These are phyloP conservation scores for Debaryomycetaceae sp. DNA, from an alignment of 1,139 yeast species.

Conservation along the genomic window DNA sequence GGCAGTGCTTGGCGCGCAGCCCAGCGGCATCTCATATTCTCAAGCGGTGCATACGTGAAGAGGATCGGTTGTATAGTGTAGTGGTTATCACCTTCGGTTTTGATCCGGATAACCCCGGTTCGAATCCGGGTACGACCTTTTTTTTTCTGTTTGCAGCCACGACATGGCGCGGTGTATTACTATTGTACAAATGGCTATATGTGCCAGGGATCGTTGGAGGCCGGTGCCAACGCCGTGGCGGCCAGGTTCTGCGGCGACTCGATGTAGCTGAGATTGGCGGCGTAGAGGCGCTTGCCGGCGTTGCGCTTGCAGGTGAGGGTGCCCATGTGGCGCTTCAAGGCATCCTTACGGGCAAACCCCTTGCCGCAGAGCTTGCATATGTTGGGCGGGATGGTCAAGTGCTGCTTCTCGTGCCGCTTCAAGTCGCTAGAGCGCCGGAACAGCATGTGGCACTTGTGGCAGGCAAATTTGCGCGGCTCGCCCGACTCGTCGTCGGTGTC, in stretches of 20 bases:
- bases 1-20: too few species aligned
- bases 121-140: constrained; percentile 92
- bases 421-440: constrained; percentile 62
- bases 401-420: constrained; percentile 63
- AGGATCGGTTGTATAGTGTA: constrained; percentile 46
- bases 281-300: constrained; percentile 43
- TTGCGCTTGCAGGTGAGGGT: constrained; percentile 72
- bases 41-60: too few species aligned
- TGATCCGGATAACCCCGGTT: constrained; percentile 88
- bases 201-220: constrained; percentile 6
- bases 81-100: constrained; percentile 50
- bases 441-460: constrained; percentile 48
- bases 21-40: too few species aligned
- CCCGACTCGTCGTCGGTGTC: constrained; percentile 9
- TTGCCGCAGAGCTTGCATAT: constrained; percentile 72
- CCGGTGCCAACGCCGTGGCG: neutral
- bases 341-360: constrained; percentile 80
- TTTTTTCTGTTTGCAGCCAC: constrained; percentile 20
- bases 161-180: neutral
- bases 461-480: constrained; percentile 34
- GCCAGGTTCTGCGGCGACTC: constrained; percentile 7
- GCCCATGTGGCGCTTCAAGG: constrained; percentile 66
- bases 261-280: constrained; percentile 31
- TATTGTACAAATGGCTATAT: constrained; percentile 3
- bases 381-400: constrained; percentile 56